These are phyloP conservation scores for Xylariaceae sp. DNA, from an alignment of 2,329 filamentous ascomycete genomes.

Conservation along the genomic window DNA sequence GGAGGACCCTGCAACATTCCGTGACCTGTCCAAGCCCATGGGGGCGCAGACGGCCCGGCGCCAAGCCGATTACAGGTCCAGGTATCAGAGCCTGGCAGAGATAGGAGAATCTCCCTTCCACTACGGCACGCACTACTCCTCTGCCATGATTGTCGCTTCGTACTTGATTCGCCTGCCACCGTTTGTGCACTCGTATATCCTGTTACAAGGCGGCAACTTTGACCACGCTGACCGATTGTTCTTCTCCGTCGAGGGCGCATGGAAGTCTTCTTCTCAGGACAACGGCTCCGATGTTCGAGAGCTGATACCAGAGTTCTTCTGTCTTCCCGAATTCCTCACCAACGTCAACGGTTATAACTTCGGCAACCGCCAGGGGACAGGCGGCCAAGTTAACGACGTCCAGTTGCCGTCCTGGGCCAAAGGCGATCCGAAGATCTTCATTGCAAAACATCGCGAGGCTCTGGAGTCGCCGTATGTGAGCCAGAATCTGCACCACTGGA, in stretches of 20 bases:
- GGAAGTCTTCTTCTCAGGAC: slow-evolving; percentile 81
- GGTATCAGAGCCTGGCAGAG: slow-evolving; percentile 82
- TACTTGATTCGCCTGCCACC: slow-evolving; percentile 93
- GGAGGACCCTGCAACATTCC: slow-evolving; percentile 75
- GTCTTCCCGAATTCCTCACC: slow-evolving; percentile 87
- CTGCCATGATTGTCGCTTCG: slow-evolving; percentile 96
- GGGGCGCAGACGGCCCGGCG: slow-evolving; percentile 76
- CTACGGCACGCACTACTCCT: slow-evolving; percentile 97
- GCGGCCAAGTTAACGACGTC: slow-evolving; percentile 76
- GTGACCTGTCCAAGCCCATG: slow-evolving; percentile 93
- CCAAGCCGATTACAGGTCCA: slow-evolving; percentile 73
- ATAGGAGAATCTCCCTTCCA: slow-evolving; percentile 93
- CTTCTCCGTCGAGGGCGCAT: slow-evolving; percentile 85
- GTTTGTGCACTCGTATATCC: slow-evolving; percentile 90
- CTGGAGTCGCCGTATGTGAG: slow-evolving; percentile 91
- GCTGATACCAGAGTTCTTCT: slow-evolving; percentile 95
- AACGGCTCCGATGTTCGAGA: slow-evolving; percentile 95
- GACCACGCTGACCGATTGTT: slow-evolving; percentile 95
- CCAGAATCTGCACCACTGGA: slow-evolving; percentile 86
- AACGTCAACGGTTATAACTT: slow-evolving; percentile 96
- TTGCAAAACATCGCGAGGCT: slow-evolving; percentile 91
- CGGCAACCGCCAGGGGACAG: slow-evolving; percentile 75
- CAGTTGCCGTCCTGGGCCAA: slow-evolving; percentile 94
- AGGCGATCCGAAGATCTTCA: slow-evolving; percentile 90
- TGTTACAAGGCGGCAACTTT: slow-evolving; percentile 92